phyloP scores from a whole-genome alignment of 441 rosid species.

The Croton setiger region DNA sequence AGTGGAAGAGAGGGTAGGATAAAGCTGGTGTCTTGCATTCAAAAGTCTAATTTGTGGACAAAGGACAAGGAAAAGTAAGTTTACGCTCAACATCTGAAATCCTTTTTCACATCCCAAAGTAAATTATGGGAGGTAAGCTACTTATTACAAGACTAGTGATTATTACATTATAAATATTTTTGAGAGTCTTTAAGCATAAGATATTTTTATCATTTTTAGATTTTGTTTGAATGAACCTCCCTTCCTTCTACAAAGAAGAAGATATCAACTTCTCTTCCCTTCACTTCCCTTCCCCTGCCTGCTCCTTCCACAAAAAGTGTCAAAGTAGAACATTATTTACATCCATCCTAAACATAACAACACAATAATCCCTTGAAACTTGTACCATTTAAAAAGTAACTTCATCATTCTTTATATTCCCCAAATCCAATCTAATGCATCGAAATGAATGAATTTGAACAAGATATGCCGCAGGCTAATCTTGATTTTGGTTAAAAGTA shows the following conservation, averaged over 20 bases:
- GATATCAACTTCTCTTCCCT: background rate
- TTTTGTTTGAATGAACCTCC: background rate
- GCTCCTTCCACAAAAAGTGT: background rate
- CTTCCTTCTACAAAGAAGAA: background rate
- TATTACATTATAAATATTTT: no score
- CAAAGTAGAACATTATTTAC: background rate
- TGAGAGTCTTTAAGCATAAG: background rate
- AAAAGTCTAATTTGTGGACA: background rate
- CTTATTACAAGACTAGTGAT: background rate
- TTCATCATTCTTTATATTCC: background rate
- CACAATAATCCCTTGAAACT: background rate
- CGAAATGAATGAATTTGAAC: background rate
- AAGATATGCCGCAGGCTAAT: background rate
- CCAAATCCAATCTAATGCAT: background rate
- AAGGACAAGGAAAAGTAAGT: background rate
- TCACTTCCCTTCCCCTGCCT: background rate
- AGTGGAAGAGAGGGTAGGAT: background rate
- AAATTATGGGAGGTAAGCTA: no score
- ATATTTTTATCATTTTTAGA: no score
- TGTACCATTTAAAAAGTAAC: background rate
- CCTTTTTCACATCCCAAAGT: background rate
- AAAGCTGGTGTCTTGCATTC: background rate
- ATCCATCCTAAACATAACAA: background rate
- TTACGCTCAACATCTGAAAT: no score
- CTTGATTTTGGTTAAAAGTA: background rate